phyloP scores from a whole-genome alignment of 208 protist genomes.

The Leishmania martiniquensis region DNA sequence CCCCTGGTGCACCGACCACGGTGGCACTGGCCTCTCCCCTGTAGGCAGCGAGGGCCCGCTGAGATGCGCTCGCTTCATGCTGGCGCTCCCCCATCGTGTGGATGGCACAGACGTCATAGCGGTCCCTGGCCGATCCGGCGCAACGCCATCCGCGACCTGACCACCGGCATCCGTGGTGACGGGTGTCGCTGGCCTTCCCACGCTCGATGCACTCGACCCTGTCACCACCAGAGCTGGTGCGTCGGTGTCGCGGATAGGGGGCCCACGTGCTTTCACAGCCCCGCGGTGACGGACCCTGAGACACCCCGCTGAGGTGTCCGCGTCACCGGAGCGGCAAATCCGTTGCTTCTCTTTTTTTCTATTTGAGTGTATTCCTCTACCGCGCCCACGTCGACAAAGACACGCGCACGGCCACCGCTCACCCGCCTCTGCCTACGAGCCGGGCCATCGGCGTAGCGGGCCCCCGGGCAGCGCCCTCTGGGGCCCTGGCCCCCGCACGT shows the following conservation, averaged over 20 bases:
- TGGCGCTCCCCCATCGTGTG: background rate
- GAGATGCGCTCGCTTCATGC: background rate
- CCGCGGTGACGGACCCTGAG: background rate
- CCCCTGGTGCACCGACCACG: background rate
- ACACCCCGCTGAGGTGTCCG: background rate
- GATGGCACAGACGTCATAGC: background rate
- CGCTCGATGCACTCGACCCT: background rate
- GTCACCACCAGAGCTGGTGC: background rate
- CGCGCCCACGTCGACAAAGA: too few relatives aligned
- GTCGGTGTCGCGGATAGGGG: background rate
- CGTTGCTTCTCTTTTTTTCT: too few relatives aligned
- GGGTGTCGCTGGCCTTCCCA: background rate
- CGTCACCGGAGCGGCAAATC: background rate
- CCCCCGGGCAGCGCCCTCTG: too few relatives aligned
- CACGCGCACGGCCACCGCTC: too few relatives aligned
- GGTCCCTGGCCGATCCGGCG: background rate
- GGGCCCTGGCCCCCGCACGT: too few relatives aligned
- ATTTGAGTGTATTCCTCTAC: too few relatives aligned
- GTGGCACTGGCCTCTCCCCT: background rate
- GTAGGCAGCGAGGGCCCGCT: background rate
- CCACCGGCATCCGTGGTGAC: background rate
- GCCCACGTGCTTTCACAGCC: background rate
- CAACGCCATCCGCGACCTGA: background rate
- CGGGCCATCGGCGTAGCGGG: too few relatives aligned
- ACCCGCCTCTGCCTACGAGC: too few relatives aligned